phyloP scores from a whole-genome alignment of 2,329 filamentous ascomycete species.

The Calonectria hongkongensis region DNA sequence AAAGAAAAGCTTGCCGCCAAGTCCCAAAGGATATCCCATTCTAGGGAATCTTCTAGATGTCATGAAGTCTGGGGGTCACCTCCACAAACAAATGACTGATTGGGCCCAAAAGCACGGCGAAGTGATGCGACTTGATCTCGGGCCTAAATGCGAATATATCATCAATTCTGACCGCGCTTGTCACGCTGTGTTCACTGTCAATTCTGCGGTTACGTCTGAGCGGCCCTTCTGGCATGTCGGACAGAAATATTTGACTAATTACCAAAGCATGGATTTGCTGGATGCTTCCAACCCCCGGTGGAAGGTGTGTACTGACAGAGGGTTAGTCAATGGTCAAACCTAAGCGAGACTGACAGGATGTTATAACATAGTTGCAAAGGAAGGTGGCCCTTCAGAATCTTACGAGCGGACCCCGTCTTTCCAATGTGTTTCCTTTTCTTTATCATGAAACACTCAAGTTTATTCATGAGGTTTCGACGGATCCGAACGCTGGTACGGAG shows the following conservation, averaged over 20 bases:
- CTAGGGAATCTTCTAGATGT: background rate
- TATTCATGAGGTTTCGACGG: background rate
- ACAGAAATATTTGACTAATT: conserved; percentile 3
- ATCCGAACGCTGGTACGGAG: background rate
- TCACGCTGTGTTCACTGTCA: background rate
- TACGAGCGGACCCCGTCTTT: background rate
- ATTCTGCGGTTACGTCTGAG: background rate
- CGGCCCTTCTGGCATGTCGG: conserved; percentile 5
- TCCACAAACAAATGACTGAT: background rate
- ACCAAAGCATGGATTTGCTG: background rate
- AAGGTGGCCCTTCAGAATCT: background rate
- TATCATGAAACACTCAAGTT: conserved; percentile 8
- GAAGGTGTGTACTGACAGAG: background rate
- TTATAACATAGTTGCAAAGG: background rate
- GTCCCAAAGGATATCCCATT: background rate
- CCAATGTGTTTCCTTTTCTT: background rate
- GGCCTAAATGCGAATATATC: background rate
- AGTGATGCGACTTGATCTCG: background rate
- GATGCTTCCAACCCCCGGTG: background rate
- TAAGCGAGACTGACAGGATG: background rate
- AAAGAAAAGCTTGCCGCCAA: background rate
- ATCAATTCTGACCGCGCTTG: background rate
- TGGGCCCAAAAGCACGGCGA: conserved; percentile 1
- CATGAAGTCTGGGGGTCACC: background rate
- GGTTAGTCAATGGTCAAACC: background rate